Evolutionary conservation across 2,329 filamentous ascomycete genomes (phyloP).

Genomic region (Gaeumannomyces sp.): DNA sequence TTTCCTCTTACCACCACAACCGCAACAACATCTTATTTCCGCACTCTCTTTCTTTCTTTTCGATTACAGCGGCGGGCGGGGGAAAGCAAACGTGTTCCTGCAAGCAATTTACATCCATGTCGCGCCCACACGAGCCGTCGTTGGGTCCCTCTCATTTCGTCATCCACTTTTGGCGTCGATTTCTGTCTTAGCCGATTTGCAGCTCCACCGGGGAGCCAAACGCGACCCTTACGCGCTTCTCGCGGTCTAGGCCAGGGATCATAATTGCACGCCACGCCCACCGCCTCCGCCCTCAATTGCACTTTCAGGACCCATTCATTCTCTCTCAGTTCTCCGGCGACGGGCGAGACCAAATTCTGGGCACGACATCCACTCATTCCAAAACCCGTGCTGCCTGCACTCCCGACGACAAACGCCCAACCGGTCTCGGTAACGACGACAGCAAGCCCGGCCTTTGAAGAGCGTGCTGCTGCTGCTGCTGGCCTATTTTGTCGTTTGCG

Average conservation of each 20-base stretch:
- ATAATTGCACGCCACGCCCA: slow-evolving; percentile 11
- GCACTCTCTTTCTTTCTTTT: slow-evolving; percentile 12
- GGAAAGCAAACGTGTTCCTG: neutral
- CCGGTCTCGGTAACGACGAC: neutral
- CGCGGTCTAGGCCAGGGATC: neutral
- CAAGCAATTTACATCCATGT: neutral
- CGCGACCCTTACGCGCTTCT: slow-evolving; percentile 11
- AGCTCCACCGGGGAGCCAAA: slow-evolving; percentile 8
- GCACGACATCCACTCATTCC: neutral
- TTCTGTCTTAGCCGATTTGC: neutral
- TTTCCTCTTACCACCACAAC: neutral
- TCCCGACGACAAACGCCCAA: neutral
- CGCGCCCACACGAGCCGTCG: neutral
- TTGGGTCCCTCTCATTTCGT: neutral
- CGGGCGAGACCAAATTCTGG: neutral
- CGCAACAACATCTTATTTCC: neutral
- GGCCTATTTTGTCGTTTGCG: neutral
- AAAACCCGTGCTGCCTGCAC: neutral
- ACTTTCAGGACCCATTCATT: slow-evolving; percentile 2
- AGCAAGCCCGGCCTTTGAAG: neutral
- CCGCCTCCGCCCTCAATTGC: slow-evolving; percentile 14
- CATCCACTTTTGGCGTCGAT: neutral
- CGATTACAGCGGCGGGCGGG: neutral
- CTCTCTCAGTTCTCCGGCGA: neutral
- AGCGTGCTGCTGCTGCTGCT: neutral